Base-by-base conservation (phyloP, 2,329 filamentous ascomycete species). In the Penicillium decumbens region DNA sequence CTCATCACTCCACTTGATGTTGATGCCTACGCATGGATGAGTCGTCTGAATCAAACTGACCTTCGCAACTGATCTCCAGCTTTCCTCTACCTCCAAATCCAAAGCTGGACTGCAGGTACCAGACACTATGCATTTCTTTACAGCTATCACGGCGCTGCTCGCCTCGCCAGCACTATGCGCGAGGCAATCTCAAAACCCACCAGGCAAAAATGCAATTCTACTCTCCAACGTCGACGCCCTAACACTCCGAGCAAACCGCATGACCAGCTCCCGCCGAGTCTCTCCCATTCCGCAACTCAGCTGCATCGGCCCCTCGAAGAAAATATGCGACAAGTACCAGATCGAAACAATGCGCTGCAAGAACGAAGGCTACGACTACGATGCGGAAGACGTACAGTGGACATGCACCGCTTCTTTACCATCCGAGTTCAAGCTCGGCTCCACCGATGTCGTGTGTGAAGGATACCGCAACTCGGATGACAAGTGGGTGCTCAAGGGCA, bases 371-470 rank as follows among this genome's bases (percentile, higher is more conserved):
- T 76, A 81, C 27, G 86, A 86, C 53, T 96, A 96, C 75, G 82
- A 83, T 55, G 68, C 75, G 38, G 84, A 93, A 70, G 87, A 95
- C 66, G 79, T 96, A 32, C 85, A 95, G 72, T 98, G 92, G 92
- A 88, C 88, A 25, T 98, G 92, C 72, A 82, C 82, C n/a, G 80
- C 82, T 4, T 74, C 75, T 2, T 68, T 85, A 1, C 82, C 82
- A 0, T 67, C 75, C 9, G 82, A 85, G 57, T 83, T 85, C 70
- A 85, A 85, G 70, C 81, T 97, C 25, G 91, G 89, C 49, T 80
- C 81, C 53, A 96, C 92, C 9, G 91, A 97, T 54, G 92, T 97
- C 47, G 77, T 90, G 9, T 98, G 93, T 70, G 92, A 98, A 66
- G 92, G 93, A 9, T 97, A 95, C 72, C 75, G 80, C 50, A 77